phyloP scores from a whole-genome alignment of 305 asterid genomes.

The Fraxinus xanthoxyloides region DNA sequence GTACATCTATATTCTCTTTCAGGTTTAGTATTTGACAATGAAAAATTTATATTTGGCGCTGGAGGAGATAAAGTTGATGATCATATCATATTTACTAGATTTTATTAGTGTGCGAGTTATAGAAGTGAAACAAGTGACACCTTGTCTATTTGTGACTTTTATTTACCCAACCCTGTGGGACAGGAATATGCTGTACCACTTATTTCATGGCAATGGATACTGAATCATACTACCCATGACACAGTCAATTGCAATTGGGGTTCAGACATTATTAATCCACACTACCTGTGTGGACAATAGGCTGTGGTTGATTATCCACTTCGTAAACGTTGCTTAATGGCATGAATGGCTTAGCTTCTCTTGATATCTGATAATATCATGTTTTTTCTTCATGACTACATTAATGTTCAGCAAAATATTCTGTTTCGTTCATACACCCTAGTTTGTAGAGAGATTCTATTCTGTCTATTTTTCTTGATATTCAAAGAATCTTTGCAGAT shows the following conservation, averaged over 20 bases:
- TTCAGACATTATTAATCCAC: background rate
- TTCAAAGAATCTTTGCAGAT: constrained; percentile 49
- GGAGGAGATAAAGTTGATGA: background rate
- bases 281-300: background rate
- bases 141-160: background rate
- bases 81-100: background rate
- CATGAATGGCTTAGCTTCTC: background rate
- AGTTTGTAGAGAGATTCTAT: constrained; percentile 6
- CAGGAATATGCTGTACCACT: background rate
- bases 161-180: background rate
- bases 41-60: background rate
- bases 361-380: background rate
- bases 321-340: background rate
- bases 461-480: constrained; percentile 6
- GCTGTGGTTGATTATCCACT: background rate
- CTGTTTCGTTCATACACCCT: constrained; percentile 6
- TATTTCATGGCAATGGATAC: background rate
- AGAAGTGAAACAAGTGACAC: background rate
- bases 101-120: background rate
- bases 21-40: background rate
- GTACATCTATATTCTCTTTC: background rate
- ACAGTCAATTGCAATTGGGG: background rate
- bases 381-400: background rate
- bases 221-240: background rate
- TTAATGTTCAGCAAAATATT: background rate